These are phyloP conservation scores for Coelastrella sp. DNA, from an alignment of 139 green algal genomes.

Conservation along the genomic window DNA sequence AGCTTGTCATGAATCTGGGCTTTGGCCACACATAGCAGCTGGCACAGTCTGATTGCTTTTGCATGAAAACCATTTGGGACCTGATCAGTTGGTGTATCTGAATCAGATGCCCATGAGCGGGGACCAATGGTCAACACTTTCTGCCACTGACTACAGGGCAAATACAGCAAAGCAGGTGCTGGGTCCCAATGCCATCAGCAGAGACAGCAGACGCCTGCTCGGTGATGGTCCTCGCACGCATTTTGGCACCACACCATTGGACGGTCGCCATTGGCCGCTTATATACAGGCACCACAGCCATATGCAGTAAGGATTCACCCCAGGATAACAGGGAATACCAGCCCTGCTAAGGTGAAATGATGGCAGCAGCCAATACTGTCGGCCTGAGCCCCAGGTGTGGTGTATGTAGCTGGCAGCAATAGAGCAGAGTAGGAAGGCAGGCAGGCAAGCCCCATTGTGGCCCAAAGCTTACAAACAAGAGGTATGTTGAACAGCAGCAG, in stretches of 20 bases:
- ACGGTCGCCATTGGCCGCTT: background rate
- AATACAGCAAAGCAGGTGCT: background rate
- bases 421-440: too few species aligned
- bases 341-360: background rate
- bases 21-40: background rate
- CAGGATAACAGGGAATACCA: background rate
- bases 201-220: background rate
- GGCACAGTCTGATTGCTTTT: background rate
- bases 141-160: background rate
- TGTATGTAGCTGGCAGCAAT: too few species aligned
- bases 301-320: background rate
- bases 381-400: too few species aligned
- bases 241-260: constrained; percentile 15
- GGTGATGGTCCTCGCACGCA: constrained; percentile 7
- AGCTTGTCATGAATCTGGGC: background rate
- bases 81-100: background rate
- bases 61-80: background rate
- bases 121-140: background rate
- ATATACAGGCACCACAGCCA: background rate
- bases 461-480: too few species aligned
- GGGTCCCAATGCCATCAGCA: background rate
- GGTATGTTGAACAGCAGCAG: too few species aligned
- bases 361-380: too few species aligned
- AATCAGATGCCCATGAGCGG: too few species aligned
- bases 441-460: too few species aligned